Percentiles rank a stretch among this genome's conserved stretches.
These are phyloP conservation scores for Grosmannia clavigera DNA, from an alignment of 2,329 filamentous ascomycete genomes.

Conservation along the genomic window DNA sequence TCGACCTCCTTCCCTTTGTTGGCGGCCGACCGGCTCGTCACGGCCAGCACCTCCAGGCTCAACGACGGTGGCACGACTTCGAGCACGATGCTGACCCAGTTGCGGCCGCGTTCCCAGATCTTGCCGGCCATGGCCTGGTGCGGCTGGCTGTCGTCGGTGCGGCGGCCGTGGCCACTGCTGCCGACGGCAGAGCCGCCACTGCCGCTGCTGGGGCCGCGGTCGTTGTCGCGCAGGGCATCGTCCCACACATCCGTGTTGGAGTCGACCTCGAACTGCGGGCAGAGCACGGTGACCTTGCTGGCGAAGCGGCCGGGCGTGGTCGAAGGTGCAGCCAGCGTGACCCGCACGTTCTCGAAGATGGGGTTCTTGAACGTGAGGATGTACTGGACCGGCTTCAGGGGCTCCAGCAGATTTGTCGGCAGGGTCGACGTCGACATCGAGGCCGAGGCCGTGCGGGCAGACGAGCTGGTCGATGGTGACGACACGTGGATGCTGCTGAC, in stretches of 20 bases:
- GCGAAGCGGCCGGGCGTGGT: conserved; percentile 64
- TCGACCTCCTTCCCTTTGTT: conserved; percentile 20
- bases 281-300: conserved; percentile 79
- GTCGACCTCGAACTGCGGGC: conserved; percentile 86
- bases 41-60: conserved; percentile 23
- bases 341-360: conserved; percentile 78
- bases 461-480: not conserved
- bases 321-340: conserved; percentile 76
- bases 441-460: not conserved
- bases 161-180: conserved; percentile 23
- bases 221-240: conserved; percentile 60
- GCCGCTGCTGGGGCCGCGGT: conserved; percentile 14
- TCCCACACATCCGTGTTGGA: conserved; percentile 84
- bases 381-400: conserved; percentile 59
- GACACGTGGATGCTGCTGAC: conserved; percentile 7
- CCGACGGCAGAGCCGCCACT: conserved; percentile 32
- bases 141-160: conserved; percentile 26
- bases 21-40: conserved; percentile 16
- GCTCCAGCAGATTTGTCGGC: conserved; percentile 32
- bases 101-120: conserved; percentile 87
- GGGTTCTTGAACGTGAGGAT: conserved; percentile 87
- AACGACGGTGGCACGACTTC: conserved; percentile 66
- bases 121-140: conserved; percentile 76
- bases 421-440: conserved; percentile 9
- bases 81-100: conserved; percentile 89